These are phyloP conservation scores for Suillus cothurnatus DNA, from an alignment of 768 basidiomycete genomes.

Conservation along the genomic window DNA sequence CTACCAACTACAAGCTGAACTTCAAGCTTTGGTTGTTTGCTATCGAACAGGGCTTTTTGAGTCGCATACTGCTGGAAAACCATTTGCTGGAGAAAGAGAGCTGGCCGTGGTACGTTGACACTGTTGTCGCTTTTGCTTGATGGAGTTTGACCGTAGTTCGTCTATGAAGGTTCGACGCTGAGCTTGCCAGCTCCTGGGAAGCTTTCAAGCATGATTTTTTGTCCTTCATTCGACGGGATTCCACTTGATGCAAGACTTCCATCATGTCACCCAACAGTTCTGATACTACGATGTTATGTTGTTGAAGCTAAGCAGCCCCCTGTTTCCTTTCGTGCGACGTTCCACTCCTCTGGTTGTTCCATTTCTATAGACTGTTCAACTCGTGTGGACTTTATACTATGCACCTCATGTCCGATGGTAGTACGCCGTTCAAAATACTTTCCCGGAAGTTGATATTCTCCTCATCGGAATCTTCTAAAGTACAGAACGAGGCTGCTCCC, in stretches of 20 bases:
- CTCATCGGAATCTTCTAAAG: not conserved
- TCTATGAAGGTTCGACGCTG: not conserved
- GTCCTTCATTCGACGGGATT: not conserved
- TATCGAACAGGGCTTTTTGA: not conserved
- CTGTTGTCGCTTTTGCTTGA: not conserved
- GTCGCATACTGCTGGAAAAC: not conserved
- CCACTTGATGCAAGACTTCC: not conserved
- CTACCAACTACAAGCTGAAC: constrained; percentile 2
- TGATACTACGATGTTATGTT: not conserved
- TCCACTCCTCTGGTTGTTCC: not conserved
- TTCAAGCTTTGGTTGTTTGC: not conserved
- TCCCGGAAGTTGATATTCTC: not conserved
- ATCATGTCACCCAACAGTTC: not conserved
- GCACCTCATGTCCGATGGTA: not conserved
- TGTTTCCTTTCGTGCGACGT: not conserved
- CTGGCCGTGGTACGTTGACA: not conserved
- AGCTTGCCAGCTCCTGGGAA: constrained; percentile 1
- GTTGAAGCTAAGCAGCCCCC: not conserved
- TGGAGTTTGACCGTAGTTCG: not conserved
- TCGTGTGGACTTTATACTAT: not conserved
- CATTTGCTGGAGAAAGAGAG: not conserved
- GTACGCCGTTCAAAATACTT: not conserved
- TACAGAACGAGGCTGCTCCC: not conserved
- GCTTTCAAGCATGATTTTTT: not conserved
- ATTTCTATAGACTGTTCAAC: not conserved